A percentile compares a stretch with the other conserved stretches of the same genome.
Conservation (phyloP, 371 early-diverging fungal genomes). For the Capillidium rhysosporum region DNA sequence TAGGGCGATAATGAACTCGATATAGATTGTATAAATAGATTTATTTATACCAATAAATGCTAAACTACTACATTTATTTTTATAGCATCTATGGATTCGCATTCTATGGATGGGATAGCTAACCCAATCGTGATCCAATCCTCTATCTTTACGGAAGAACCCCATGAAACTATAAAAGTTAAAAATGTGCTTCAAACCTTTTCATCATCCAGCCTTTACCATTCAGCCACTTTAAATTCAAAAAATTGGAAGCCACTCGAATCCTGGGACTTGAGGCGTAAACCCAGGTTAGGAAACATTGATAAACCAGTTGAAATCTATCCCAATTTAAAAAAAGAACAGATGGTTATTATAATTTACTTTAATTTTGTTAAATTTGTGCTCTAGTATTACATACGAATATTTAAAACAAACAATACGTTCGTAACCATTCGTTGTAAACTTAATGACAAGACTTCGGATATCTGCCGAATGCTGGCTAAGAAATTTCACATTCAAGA, state of each 20-base stretch:
- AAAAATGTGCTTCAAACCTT: background rate
- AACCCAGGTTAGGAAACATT: background rate
- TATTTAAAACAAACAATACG: slow-evolving; percentile 2
- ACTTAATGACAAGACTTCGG: background rate
- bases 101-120: slow-evolving; percentile 3
- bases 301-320: background rate
- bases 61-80: background rate
- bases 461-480: slow-evolving; percentile 36
- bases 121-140: background rate
- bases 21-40: background rate
- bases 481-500: slow-evolving; percentile 60
- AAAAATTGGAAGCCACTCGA: background rate
- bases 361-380: background rate
- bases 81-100: background rate
- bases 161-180: background rate
- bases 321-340: background rate
- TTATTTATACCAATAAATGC: background rate
- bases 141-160: background rate
- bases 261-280: slow-evolving; percentile 1
- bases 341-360: background rate
- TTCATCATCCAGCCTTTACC: too few relatives aligned
- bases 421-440: slow-evolving; percentile 3
- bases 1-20: background rate
- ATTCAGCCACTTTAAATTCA: background rate
- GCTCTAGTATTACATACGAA: slow-evolving; percentile 1